Base-by-base conservation (phyloP, 169 alveolate species). In the Plasmodium gaboni region DNA sequence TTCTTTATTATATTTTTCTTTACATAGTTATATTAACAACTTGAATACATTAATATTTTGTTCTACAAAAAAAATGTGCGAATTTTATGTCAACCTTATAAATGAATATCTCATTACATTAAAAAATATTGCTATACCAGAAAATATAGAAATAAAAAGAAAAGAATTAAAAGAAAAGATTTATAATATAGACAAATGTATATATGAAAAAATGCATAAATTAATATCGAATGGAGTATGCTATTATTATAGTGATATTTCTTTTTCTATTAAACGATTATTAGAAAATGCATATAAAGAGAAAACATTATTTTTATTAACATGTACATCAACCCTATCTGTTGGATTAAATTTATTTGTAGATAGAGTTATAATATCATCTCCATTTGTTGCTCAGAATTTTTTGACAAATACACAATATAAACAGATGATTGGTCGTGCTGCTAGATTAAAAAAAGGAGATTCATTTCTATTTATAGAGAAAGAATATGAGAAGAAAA, bases 381-480 rank as follows among this genome's bases (percentile, higher is more conserved):
- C 91, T n/a, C 91, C 91, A 5, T 83, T 83, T 60, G 69, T 83
- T 60, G 91, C 91, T 2, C 73, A 83, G n/a, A 50, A 83, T 38
- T 83, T 83, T 53, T 46, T 83, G 55, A 67, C 85, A 9, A 5
- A 55, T 4, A 83, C 91, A 13, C 91, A 83, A 64, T 83, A 83
- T 83, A 67, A 57, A 48, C 91, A 83, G 50, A 83, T 83, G 91
- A 83, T 83, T 53, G 91, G 91, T 15, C 50, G 91, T 6, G 91
- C 91, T 44, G 91, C 91, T 9, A 67, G 91, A 59, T 48, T 67
- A 44, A 83, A 59, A n/a, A 69, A 59, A 46, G 91, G 91, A 55
- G 91, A 83, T 24, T 83, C 91, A 12, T 67, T 68, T 68, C n/a
- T 83, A 1, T 19, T 83, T 26, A 48, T 83, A 1, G 91, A 83